Conservation (phyloP, 139 green algal genomes). For the Diplosphaera chodatii region DNA sequence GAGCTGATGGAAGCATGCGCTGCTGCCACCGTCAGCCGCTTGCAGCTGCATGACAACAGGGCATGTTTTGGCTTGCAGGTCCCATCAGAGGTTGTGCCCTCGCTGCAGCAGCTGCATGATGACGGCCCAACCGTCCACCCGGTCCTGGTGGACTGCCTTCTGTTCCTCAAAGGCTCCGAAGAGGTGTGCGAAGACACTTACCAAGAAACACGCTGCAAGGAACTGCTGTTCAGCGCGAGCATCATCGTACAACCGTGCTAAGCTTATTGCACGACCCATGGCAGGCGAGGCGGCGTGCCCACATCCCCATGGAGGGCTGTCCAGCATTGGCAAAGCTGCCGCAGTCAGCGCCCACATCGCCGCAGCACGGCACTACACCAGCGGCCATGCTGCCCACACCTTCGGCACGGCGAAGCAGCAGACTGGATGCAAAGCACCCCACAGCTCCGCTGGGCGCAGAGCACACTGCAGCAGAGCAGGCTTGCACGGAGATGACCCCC, state of each 20-base stretch:
- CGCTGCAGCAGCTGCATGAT: not conserved
- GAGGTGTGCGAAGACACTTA: constrained; percentile 5
- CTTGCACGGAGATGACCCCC: too few species aligned
- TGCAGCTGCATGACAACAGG: too few species aligned
- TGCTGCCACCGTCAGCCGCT: too few species aligned
- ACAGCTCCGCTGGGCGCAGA: too few species aligned
- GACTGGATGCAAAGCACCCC: too few species aligned
- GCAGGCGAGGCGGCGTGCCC: not conserved
- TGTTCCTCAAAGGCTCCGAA: constrained; percentile 42
- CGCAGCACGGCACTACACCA: not conserved
- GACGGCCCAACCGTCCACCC: not conserved
- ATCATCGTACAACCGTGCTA: too few species aligned
- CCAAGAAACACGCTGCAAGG: too few species aligned
- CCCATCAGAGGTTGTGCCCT: not conserved
- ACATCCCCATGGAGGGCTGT: not conserved
- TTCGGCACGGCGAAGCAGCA: too few species aligned
- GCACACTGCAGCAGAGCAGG: too few species aligned
- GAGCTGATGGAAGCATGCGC: not conserved
- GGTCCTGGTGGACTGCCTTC: constrained; percentile 51
- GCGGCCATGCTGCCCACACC: too few species aligned
- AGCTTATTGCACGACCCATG: not conserved
- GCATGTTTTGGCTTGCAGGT: not conserved
- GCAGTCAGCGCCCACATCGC: not conserved
- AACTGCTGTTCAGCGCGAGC: too few species aligned
- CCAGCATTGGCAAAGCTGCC: not conserved